Conservation (phyloP, 192 early-diverging fungal species). For the Mortierella alpina region DNA sequence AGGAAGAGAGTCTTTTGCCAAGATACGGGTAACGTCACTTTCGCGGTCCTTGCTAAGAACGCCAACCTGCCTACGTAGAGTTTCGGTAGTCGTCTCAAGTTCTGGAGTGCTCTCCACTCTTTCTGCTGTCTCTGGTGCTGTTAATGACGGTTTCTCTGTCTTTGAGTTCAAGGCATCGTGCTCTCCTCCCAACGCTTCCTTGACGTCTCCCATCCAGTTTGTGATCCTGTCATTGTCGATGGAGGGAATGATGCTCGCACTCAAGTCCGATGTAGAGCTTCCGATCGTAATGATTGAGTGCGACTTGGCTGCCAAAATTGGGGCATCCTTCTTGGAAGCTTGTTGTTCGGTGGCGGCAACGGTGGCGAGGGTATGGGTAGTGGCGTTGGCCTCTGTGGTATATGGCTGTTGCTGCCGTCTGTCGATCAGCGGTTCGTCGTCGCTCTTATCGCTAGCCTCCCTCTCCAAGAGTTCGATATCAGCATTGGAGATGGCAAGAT, state of each 20-base stretch:
- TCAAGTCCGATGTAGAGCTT: constrained; percentile 1
- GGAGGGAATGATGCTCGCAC: constrained; percentile 6
- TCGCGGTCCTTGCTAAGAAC: too few relatives aligned
- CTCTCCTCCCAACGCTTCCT: constrained; percentile 4
- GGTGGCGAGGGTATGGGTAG: too few relatives aligned
- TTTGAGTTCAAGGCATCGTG: not conserved
- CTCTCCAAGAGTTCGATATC: not conserved
- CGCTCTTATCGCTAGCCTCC: not conserved
- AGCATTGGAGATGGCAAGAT: not conserved
- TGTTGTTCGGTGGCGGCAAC: too few relatives aligned
- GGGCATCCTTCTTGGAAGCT: not conserved
- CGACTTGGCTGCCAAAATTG: not conserved
- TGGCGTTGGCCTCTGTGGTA: not conserved
- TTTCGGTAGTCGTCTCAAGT: not conserved
- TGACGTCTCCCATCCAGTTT: constrained; percentile 13
- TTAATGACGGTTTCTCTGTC: not conserved
- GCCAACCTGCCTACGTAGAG: not conserved
- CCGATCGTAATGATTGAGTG: constrained; percentile 9
- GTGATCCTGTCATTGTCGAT: constrained; percentile 7
- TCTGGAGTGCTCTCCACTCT: not conserved
- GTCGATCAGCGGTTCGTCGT: not conserved
- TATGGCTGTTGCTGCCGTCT: constrained; percentile 1
- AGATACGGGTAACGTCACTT: not conserved
- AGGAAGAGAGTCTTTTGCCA: constrained; percentile 4
- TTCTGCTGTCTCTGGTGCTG: not conserved